phyloP scores from a whole-genome alignment of 2,329 filamentous ascomycete species.

The Zalaria obscura region DNA sequence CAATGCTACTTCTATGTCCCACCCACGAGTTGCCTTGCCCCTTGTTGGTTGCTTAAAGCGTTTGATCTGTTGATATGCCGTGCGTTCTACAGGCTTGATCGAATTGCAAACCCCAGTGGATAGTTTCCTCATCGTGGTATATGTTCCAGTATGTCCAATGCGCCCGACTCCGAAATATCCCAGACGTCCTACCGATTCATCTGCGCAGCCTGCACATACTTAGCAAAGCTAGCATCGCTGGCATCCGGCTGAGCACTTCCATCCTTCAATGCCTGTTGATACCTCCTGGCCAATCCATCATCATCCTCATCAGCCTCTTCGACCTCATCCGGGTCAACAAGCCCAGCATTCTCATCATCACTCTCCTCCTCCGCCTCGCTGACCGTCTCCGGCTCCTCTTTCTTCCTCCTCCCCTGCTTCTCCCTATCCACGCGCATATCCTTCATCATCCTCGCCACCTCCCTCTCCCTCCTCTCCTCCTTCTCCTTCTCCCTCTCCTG shows the following conservation, averaged over 20 bases:
- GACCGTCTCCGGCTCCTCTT: conserved; percentile 34
- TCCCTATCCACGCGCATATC: conserved; percentile 56
- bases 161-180: neutral
- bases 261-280: conserved; percentile 58
- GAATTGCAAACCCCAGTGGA: too few species aligned
- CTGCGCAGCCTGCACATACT: conserved; percentile 10
- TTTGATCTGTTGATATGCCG: too few species aligned
- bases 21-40: too few species aligned
- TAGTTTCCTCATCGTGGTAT: neutral
- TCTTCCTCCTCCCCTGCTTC: conserved; percentile 19
- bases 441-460: conserved; percentile 86
- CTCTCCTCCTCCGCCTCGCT: conserved; percentile 33
- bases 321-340: neutral
- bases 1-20: too few species aligned
- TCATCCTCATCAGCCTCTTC: conserved; percentile 37
- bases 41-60: too few species aligned
- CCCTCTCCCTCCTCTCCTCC: conserved; percentile 56
- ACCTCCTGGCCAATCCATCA: conserved; percentile 58
- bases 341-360: neutral
- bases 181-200: conserved; percentile 4
- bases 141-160: neutral
- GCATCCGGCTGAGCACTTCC: conserved; percentile 21
- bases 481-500: conserved; percentile 65
- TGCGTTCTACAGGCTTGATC: too few species aligned
- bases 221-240: conserved; percentile 12